phyloP scores from a whole-genome alignment of 2,329 filamentous ascomycete genomes.

The Niveomyces coronatus region DNA sequence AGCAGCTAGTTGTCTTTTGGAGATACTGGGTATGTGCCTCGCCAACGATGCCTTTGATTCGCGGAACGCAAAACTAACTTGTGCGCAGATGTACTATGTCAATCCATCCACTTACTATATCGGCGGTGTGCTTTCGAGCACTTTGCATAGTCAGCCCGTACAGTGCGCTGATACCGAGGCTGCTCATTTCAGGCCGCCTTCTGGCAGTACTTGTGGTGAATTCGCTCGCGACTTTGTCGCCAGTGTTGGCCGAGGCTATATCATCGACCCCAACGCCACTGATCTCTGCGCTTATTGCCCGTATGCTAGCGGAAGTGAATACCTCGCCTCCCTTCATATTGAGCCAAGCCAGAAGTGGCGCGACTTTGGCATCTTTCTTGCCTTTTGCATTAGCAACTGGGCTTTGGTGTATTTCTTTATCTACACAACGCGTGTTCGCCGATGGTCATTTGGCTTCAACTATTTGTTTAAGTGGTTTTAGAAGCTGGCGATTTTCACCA shows the following conservation, averaged over 20 bases:
- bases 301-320: slow-evolving; percentile 47
- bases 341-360: slow-evolving; percentile 54
- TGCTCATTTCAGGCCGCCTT: slow-evolving; percentile 47
- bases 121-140: slow-evolving; percentile 55
- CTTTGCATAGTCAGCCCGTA: slow-evolving; percentile 41
- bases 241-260: slow-evolving; percentile 42
- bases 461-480: slow-evolving; percentile 10
- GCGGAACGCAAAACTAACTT: background rate
- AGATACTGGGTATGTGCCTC: slow-evolving; percentile 44
- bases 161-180: slow-evolving; percentile 32
- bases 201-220: slow-evolving; percentile 49
- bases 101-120: slow-evolving; percentile 66
- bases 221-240: slow-evolving; percentile 54
- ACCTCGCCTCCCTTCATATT: slow-evolving; percentile 47
- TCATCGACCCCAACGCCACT: slow-evolving; percentile 50
- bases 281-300: slow-evolving; percentile 59
- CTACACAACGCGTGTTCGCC: slow-evolving; percentile 33
- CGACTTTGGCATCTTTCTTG: slow-evolving; percentile 60
- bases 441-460: slow-evolving; percentile 7
- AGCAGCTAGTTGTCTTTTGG: slow-evolving; percentile 58
- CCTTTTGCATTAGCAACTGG: slow-evolving; percentile 63
- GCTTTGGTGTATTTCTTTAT: slow-evolving; percentile 66
- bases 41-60: background rate
- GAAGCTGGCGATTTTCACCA: background rate
- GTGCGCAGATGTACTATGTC: slow-evolving; percentile 45